Evolutionary conservation across 2,329 filamentous ascomycete species (phyloP).

Genomic region (Dryadomyces quercus-mongolicae): DNA sequence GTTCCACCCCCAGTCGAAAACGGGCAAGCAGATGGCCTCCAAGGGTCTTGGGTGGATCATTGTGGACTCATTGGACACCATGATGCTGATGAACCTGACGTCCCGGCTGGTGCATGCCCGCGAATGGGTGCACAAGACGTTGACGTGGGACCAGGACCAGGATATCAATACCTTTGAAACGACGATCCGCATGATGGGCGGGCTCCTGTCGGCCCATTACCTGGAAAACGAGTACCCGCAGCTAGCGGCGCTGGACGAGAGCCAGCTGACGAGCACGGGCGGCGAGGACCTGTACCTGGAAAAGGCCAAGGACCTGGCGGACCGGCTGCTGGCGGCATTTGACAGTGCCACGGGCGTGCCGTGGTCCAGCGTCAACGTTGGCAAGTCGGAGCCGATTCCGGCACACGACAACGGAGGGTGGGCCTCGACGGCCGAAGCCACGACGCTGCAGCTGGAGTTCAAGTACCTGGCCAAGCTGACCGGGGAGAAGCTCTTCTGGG

Average conservation of each 20-base stretch:
- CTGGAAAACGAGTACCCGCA: constrained; percentile 72
- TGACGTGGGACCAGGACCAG: constrained; percentile 84
- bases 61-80: constrained; percentile 85
- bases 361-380: constrained; percentile 81
- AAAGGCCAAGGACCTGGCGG: constrained; percentile 86
- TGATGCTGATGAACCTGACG: constrained; percentile 98
- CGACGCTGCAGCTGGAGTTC: constrained; percentile 87
- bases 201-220: constrained; percentile 86
- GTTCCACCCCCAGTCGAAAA: constrained; percentile 73
- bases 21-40: constrained; percentile 70
- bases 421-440: constrained; percentile 87
- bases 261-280: constrained; percentile 52
- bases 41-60: constrained; percentile 97
- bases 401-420: constrained; percentile 80
- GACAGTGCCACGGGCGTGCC: constrained; percentile 79
- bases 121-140: constrained; percentile 71
- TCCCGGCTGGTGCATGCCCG: constrained; percentile 71
- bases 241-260: constrained; percentile 62
- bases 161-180: constrained; percentile 98
- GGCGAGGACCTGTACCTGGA: constrained; percentile 92
- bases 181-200: constrained; percentile 93
- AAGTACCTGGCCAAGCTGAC: constrained; percentile 94
- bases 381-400: constrained; percentile 59
- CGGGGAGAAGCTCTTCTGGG: constrained; percentile 86
- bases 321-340: constrained; percentile 77